A percentile compares a stretch with the other conserved stretches of the same genome.
phyloP scores from a whole-genome alignment of 2,329 filamentous ascomycete species.

The Colletotrichum siamense region DNA sequence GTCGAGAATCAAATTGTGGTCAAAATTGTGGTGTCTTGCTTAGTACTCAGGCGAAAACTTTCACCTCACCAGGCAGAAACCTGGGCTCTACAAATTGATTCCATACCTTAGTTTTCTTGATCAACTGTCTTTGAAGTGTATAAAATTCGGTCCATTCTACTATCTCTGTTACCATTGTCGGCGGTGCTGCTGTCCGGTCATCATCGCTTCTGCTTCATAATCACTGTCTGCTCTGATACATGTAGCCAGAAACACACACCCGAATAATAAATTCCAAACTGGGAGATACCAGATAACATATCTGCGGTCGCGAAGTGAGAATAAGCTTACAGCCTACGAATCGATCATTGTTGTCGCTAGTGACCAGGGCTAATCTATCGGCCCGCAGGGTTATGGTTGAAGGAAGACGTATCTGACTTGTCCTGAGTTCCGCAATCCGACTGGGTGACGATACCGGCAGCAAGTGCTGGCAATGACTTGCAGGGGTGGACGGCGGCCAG shows the following conservation, averaged over 20 bases:
- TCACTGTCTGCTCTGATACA: background rate
- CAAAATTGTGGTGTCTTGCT: background rate
- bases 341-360: background rate
- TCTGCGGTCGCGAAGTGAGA: background rate
- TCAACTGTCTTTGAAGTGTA: accelerated
- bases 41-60: background rate
- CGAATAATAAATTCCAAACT: no score
- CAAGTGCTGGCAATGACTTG: background rate
- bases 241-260: background rate
- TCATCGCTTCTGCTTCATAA: background rate
- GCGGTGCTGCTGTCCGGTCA: background rate
- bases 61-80: background rate
- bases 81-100: background rate
- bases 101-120: no score
- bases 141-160: accelerated
- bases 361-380: background rate
- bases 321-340: background rate
- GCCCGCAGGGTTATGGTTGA: background rate
- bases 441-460: background rate
- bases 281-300: no score
- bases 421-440: background rate
- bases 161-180: accelerated
- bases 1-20: accelerated
- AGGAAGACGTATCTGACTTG: background rate
- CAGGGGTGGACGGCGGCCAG: no score